Percentiles rank a stretch among this genome's conserved stretches.
phyloP scores from a whole-genome alignment of 306 rosid genomes.

The Delonix regia region DNA sequence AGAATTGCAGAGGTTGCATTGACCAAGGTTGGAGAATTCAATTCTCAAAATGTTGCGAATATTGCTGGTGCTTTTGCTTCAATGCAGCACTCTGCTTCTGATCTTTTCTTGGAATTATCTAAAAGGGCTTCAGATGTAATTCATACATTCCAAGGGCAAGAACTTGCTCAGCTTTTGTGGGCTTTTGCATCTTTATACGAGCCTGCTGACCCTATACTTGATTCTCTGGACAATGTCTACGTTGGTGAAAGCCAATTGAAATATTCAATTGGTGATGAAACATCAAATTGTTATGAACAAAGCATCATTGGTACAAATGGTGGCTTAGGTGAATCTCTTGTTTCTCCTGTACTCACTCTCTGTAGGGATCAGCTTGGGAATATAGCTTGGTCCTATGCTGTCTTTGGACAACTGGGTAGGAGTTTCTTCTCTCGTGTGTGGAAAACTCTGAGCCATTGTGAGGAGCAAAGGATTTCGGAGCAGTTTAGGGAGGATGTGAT shows the following conservation, averaged over 20 bases:
- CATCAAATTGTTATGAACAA: conserved; percentile 37
- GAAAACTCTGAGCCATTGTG: conserved; percentile 14
- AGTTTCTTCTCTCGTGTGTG: conserved; percentile 21
- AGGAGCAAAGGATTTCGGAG: conserved; percentile 69
- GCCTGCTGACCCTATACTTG: conserved; percentile 60
- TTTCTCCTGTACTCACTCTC: conserved; percentile 58
- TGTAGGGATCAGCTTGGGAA: conserved; percentile 77
- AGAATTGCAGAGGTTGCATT: conserved; percentile 87
- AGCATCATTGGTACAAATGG: conserved; percentile 32
- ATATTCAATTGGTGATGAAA: conserved; percentile 39
- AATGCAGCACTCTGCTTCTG: conserved; percentile 88
- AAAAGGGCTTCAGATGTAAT: conserved; percentile 68
- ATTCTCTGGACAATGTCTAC: conserved; percentile 66
- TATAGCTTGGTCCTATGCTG: conserved; percentile 94
- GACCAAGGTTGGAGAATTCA: conserved; percentile 73
- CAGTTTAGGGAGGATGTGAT: conserved; percentile 78
- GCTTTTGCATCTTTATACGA: conserved; percentile 86
- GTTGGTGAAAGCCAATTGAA: conserved; percentile 50
- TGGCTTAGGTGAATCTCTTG: conserved; percentile 42
- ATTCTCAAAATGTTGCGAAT: conserved; percentile 91
- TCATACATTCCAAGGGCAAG: conserved; percentile 85
- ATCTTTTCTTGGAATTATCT: conserved; percentile 69
- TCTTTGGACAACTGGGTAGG: conserved; percentile 72
- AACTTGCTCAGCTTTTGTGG: conserved; percentile 92
- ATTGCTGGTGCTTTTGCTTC: conserved; percentile 92